A percentile compares a stretch with the other conserved stretches of the same genome.
Evolutionary conservation across 2,329 filamentous ascomycete species (phyloP).

Genomic region (Fusarium sp.): DNA sequence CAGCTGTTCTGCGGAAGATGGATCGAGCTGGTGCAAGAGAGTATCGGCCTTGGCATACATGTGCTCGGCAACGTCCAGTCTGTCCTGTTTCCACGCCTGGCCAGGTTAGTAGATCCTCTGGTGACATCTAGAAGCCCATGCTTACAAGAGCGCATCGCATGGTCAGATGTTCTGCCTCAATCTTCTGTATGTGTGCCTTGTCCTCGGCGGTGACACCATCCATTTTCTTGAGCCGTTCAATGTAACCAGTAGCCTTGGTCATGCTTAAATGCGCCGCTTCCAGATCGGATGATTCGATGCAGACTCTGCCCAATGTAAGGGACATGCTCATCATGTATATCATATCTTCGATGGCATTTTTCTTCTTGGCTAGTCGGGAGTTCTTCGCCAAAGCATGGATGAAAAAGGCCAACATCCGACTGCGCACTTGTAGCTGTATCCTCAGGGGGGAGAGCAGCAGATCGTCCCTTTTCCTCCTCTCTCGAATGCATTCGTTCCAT

Average conservation of each 20-base stretch:
- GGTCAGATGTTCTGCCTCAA: slow-evolving; percentile 72
- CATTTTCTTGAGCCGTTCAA: slow-evolving; percentile 38
- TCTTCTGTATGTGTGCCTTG: slow-evolving; percentile 39
- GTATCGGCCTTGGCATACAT: slow-evolving; percentile 72
- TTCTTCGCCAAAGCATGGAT: slow-evolving; percentile 69
- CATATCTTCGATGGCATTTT: slow-evolving; percentile 51
- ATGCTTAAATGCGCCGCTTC: slow-evolving; percentile 70
- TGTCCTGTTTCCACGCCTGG: slow-evolving; percentile 79
- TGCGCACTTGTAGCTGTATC: slow-evolving; percentile 51
- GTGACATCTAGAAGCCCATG: not conserved
- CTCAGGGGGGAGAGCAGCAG: slow-evolving; percentile 35
- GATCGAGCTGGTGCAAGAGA: slow-evolving; percentile 55
- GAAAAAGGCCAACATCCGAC: slow-evolving; percentile 70
- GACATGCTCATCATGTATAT: slow-evolving; percentile 73
- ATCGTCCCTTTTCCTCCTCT: slow-evolving; percentile 50
- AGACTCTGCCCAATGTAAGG: slow-evolving; percentile 70
- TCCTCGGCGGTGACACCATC: not conserved
- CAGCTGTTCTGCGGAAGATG: slow-evolving; percentile 67
- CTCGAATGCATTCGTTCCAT: slow-evolving; percentile 74
- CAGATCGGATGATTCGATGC: slow-evolving; percentile 63
- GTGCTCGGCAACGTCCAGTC: slow-evolving; percentile 80
- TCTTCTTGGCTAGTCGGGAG: slow-evolving; percentile 42
- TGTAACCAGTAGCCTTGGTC: slow-evolving; percentile 70
- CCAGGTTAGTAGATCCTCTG: slow-evolving; percentile 29
- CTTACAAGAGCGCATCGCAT: slow-evolving; percentile 74